Percentiles rank a stretch among this genome's conserved stretches.
phyloP scores from a whole-genome alignment of 768 basidiomycete genomes.

The Suillus decipiens region DNA sequence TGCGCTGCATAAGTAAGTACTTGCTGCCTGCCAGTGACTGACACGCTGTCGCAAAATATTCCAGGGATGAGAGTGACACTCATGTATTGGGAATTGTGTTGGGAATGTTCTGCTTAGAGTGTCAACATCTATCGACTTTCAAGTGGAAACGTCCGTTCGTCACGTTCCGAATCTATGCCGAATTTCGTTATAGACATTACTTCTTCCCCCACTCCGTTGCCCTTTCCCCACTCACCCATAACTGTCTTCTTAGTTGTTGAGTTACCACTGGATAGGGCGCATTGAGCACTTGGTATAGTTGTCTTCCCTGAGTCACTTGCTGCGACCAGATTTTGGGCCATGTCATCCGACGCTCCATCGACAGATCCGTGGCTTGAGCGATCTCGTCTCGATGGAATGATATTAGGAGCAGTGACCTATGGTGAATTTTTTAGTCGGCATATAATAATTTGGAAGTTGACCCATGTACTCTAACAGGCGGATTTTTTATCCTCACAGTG shows the following conservation, averaged over 20 bases:
- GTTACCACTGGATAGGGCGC: not conserved
- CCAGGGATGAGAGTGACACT: not conserved
- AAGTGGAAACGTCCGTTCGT: not conserved
- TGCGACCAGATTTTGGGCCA: not conserved
- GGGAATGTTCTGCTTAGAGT: not conserved
- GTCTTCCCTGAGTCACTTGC: not conserved
- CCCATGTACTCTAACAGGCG: conserved; percentile 15
- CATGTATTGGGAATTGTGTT: not conserved
- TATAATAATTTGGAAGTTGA: not conserved
- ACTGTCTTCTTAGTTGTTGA: not conserved
- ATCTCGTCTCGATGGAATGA: conserved; percentile 10
- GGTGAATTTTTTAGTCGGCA: conserved; percentile 1
- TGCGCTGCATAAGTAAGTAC: not conserved
- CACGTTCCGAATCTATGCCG: not conserved
- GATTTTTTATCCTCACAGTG: conserved; percentile 23
- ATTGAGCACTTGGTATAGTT: not conserved
- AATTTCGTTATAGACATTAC: not conserved
- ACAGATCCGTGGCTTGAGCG: conserved; percentile 5
- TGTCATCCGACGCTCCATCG: not conserved
- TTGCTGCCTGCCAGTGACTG: not conserved
- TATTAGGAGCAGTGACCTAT: conserved; percentile 12
- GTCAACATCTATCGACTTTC: not conserved
- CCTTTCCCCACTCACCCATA: not conserved
- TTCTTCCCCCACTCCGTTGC: not conserved
- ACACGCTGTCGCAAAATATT: not conserved